phyloP scores from a whole-genome alignment of 768 basidiomycete species.

The Kwoniella dejecticola region DNA sequence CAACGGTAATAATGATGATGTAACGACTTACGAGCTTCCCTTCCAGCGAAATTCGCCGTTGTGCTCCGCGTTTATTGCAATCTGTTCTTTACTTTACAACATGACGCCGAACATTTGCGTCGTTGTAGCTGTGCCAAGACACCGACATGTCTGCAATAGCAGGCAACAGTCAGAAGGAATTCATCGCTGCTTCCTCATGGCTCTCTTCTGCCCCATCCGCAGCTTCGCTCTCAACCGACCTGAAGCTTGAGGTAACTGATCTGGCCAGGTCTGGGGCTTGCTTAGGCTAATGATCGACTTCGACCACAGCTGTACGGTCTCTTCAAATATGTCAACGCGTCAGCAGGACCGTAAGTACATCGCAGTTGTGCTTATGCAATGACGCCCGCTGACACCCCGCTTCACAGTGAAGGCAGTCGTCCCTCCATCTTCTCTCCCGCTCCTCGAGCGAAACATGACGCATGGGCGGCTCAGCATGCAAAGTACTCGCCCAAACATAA shows the following conservation, averaged over 20 bases:
- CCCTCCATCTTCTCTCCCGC: constrained; percentile 49
- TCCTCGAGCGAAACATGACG: constrained; percentile 49
- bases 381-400: background rate
- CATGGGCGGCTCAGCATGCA: constrained; percentile 36
- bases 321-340: constrained; percentile 42
- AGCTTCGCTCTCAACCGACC: constrained; percentile 45
- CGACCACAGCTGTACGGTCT: constrained; percentile 51
- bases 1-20: constrained; percentile 13
- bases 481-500: constrained; percentile 13
- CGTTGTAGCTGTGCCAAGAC: background rate
- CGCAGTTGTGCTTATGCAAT: constrained; percentile 3
- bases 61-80: background rate
- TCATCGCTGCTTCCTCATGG: constrained; percentile 43
- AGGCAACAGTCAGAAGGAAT: constrained; percentile 14
- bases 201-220: constrained; percentile 44
- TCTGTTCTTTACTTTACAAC: background rate
- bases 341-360: constrained; percentile 45
- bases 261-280: background rate
- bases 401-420: constrained; percentile 37
- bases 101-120: background rate
- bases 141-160: background rate
- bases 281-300: constrained; percentile 1
- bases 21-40: background rate
- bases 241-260: constrained; percentile 48
- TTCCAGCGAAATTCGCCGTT: background rate